Conservation (phyloP, 768 basidiomycete genomes). For the Mycena amicta region DNA sequence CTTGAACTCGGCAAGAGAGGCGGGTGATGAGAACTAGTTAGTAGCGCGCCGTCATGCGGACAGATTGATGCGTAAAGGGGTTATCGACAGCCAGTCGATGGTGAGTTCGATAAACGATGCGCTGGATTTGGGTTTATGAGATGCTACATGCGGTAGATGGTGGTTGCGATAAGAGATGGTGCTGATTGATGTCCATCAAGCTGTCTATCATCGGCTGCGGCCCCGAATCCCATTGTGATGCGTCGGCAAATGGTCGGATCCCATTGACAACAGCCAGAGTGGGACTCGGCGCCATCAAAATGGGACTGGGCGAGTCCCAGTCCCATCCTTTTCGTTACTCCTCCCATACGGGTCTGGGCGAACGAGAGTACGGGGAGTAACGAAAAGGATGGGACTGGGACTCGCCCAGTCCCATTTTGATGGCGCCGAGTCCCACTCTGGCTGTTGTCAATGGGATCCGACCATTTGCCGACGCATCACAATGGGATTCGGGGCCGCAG, state of each 20-base stretch:
- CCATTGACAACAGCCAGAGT: not conserved
- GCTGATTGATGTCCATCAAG: not conserved
- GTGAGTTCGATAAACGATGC: too few species aligned
- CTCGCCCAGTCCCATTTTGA: not conserved
- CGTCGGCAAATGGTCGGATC: not conserved
- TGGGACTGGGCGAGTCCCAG: slow-evolving; percentile 1
- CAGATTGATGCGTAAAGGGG: too few species aligned
- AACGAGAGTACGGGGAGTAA: not conserved
- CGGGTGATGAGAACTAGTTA: too few species aligned
- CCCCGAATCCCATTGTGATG: not conserved
- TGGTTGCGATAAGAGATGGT: not conserved
- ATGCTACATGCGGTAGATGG: not conserved
- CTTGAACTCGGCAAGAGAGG: too few species aligned
- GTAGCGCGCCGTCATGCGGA: too few species aligned
- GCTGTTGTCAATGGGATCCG: not conserved
- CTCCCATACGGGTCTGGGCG: too few species aligned
- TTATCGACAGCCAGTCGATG: too few species aligned
- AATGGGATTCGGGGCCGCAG: not conserved
- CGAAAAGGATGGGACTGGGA: not conserved
- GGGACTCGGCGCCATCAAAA: not conserved
- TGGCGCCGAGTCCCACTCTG: not conserved
- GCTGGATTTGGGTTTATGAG: too few species aligned
- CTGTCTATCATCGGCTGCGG: not conserved
- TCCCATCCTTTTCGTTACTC: not conserved
- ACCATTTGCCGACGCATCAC: not conserved